A percentile compares a stretch with the other conserved stretches of the same genome.
Conservation (phyloP, 2,329 filamentous ascomycete genomes). For the Tympanopsis confertula region DNA sequence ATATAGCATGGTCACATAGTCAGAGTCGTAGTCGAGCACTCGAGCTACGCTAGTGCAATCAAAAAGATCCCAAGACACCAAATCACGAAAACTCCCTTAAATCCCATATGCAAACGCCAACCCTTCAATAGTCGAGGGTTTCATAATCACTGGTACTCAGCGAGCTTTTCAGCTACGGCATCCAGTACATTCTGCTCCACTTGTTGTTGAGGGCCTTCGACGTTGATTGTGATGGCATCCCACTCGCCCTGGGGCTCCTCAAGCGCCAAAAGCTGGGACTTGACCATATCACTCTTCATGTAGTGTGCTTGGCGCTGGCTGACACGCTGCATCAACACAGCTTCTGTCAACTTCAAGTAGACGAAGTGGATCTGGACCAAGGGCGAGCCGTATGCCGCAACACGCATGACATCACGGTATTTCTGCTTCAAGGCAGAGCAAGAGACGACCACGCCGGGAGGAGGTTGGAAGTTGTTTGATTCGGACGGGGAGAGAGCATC, state of each 20-base stretch:
- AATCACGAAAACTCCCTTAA: too few species aligned
- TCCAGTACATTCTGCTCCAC: not conserved
- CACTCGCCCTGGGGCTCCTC: conserved; percentile 35
- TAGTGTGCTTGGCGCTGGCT: conserved; percentile 48
- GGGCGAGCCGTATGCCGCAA: conserved; percentile 35
- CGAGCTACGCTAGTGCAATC: too few species aligned
- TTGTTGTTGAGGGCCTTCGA: not conserved
- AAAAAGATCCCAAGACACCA: too few species aligned
- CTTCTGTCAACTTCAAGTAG: conserved; percentile 48
- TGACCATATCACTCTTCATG: conserved; percentile 61
- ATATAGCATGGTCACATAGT: too few species aligned
- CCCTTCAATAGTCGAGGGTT: too few species aligned
- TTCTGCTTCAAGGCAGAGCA: conserved; percentile 60
- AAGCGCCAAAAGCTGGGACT: conserved; percentile 51
- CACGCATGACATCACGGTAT: conserved; percentile 51
- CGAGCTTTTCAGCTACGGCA: not conserved
- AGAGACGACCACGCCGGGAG: conserved; percentile 38
- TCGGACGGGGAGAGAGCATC: conserved; percentile 1
- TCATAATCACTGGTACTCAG: not conserved
- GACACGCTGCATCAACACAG: conserved; percentile 46
- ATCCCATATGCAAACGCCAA: too few species aligned
- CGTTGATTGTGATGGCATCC: not conserved
- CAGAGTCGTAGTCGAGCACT: too few species aligned
- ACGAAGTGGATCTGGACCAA: conserved; percentile 49
- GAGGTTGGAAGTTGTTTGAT: not conserved